A percentile compares a stretch with the other conserved stretches of the same genome.
These are phyloP conservation scores for Ustilago loliicola DNA, from an alignment of 1,284 basidiomycete genomes.

Conservation along the genomic window DNA sequence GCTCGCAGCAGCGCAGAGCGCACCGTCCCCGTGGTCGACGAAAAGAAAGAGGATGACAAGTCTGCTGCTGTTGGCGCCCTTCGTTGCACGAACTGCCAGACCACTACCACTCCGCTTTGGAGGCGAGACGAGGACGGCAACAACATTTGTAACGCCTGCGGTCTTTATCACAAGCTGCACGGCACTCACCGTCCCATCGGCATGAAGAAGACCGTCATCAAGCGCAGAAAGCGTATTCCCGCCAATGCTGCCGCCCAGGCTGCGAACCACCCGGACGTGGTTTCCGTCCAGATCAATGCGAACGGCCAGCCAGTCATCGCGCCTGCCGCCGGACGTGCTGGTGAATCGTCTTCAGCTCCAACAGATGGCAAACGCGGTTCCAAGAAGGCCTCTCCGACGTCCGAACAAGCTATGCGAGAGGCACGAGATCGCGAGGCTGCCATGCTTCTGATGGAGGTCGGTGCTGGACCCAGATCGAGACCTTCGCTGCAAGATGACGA, in stretches of 20 bases:
- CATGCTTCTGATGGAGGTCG: conserved; percentile 67
- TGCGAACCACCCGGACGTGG: conserved; percentile 40
- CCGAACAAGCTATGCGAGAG: conserved; percentile 53
- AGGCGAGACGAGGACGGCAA: conserved; percentile 90
- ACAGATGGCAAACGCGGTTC: conserved; percentile 30
- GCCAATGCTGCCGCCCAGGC: conserved; percentile 49
- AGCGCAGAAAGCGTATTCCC: conserved; percentile 89
- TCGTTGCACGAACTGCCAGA: conserved; percentile 86
- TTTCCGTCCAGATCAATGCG: conserved; percentile 47
- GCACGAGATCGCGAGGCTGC: conserved; percentile 67
- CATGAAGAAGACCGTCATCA: conserved; percentile 99
- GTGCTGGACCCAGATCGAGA: conserved; percentile 39
- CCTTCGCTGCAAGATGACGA: conserved; percentile 37
- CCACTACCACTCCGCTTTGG: conserved; percentile 89
- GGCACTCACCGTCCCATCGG: conserved; percentile 95
- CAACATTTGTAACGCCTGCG: conserved; percentile 87
- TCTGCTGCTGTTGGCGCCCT: conserved; percentile 53
- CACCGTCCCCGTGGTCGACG: conserved; percentile 16
- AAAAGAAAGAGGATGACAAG: conserved; percentile 44
- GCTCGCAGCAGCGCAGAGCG: conserved; percentile 23
- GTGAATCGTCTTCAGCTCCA: conserved; percentile 20
- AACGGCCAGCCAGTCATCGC: conserved; percentile 51
- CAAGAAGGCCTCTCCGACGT: conserved; percentile 32
- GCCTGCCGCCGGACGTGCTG: conserved; percentile 36
- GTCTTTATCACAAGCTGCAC: conserved; percentile 95